phyloP scores from a whole-genome alignment of 176 grass and related monocot species.

The Pharus latifolius region DNA sequence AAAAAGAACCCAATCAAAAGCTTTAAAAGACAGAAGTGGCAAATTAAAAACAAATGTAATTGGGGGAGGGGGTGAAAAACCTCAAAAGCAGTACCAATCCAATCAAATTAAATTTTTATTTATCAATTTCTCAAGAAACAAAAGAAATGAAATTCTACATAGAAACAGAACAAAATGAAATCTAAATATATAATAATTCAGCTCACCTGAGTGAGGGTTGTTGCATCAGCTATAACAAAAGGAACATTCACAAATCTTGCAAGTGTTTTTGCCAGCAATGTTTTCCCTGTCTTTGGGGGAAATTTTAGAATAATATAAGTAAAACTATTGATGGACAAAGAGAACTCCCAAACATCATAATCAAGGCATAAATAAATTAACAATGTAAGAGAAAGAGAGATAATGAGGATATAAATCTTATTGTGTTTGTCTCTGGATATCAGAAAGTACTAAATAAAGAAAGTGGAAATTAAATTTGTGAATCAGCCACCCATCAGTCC shows the following conservation, averaged over 20 bases:
- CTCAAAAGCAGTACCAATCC: neutral
- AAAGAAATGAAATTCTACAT: neutral
- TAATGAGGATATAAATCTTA: neutral
- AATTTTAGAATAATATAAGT: slow-evolving; percentile 42
- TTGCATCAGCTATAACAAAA: slow-evolving; percentile 67
- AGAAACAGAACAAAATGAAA: neutral
- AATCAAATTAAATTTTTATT: neutral
- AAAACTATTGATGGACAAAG: neutral
- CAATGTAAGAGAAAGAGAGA: neutral
- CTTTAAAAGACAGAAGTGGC: neutral
- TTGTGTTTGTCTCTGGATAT: neutral
- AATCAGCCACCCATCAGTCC: neutral
- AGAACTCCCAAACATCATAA: neutral
- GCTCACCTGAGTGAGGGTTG: slow-evolving; percentile 59
- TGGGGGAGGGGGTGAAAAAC: neutral
- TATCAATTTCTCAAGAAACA: neutral
- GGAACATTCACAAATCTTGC: slow-evolving; percentile 69
- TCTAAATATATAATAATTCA: slow-evolving; percentile 7
- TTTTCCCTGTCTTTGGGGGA: slow-evolving; percentile 74
- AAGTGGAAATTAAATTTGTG: neutral
- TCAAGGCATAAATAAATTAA: slow-evolving; percentile 8
- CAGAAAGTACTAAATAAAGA: slow-evolving; percentile 2
- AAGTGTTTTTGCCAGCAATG: slow-evolving; percentile 72
- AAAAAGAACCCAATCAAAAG: neutral
- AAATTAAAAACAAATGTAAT: neutral